Conservation (phyloP, 495 filamentous ascomycete genomes). For the Amniculicola lignicola region DNA sequence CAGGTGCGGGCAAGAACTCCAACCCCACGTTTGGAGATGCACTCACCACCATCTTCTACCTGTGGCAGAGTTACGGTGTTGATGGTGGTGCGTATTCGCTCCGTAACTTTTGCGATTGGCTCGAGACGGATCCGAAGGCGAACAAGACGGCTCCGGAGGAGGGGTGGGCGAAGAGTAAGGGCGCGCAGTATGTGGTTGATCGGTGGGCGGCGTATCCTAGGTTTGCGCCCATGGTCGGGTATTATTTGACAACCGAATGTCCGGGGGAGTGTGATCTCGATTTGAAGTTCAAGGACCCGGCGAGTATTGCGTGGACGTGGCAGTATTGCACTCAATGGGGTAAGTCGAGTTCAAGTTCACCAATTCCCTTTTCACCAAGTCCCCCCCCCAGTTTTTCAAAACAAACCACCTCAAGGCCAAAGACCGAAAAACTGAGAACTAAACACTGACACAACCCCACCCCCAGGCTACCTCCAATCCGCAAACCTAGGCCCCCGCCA, state of each 20-base stretch:
- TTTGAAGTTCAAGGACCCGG: constrained; percentile 39
- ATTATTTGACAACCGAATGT: constrained; percentile 44
- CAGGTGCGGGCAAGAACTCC: constrained; percentile 48
- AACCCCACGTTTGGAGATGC: constrained; percentile 52
- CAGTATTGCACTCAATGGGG: constrained; percentile 62
- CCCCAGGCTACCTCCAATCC: constrained; percentile 45
- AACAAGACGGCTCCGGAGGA: constrained; percentile 33
- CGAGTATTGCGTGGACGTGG: constrained; percentile 54
- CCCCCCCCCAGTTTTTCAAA: neutral
- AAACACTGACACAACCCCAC: too few species aligned
- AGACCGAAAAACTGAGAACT: neutral
- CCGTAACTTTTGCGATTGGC: constrained; percentile 48
- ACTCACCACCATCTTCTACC: constrained; percentile 43
- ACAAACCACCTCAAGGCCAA: neutral
- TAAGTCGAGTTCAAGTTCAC: constrained; percentile 35
- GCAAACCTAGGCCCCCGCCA: constrained; percentile 50
- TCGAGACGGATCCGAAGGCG: constrained; percentile 41
- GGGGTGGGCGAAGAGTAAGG: constrained; percentile 45
- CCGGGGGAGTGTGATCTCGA: constrained; percentile 44
- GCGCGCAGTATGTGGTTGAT: constrained; percentile 46
- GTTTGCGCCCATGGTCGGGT: constrained; percentile 46
- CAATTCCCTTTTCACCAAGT: neutral
- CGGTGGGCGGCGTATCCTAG: constrained; percentile 50
- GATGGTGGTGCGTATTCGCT: constrained; percentile 45
- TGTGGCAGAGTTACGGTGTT: constrained; percentile 51